These are phyloP conservation scores for Russula sp. DNA, from an alignment of 768 basidiomycete species.

Conservation along the genomic window DNA sequence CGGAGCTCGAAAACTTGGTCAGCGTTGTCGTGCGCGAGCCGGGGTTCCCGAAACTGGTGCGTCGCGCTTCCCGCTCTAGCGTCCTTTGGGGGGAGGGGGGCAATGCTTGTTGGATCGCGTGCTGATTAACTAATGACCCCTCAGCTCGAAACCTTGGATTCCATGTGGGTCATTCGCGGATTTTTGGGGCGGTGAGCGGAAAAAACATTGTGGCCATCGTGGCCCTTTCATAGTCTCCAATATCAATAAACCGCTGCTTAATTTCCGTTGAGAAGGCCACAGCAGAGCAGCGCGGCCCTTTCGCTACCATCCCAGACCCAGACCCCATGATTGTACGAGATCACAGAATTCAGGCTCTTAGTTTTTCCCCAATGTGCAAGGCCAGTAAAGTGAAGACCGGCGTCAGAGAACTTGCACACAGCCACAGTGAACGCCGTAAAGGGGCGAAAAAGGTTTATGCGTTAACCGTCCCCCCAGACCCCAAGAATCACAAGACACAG, in stretches of 20 bases:
- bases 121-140: background rate
- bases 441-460: too few species aligned
- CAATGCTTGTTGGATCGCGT: background rate
- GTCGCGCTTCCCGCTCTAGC: background rate
- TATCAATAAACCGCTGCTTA: background rate
- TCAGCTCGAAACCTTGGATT: conserved; percentile 44
- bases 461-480: too few species aligned
- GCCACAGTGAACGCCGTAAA: too few species aligned
- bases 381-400: too few species aligned
- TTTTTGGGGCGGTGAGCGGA: conserved; percentile 13
- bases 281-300: too few species aligned
- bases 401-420: too few species aligned
- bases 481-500: too few species aligned
- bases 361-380: too few species aligned
- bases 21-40: conserved; percentile 63
- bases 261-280: background rate
- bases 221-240: background rate
- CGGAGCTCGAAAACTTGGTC: conserved; percentile 49
- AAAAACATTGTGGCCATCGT: background rate
- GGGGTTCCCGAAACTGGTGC: conserved; percentile 69
- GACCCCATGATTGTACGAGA: too few species aligned
- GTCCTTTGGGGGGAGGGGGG: background rate
- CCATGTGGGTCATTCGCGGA: conserved; percentile 38
- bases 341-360: too few species aligned
- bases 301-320: too few species aligned